A percentile compares a stretch with the other conserved stretches of the same genome.
phyloP scores from a whole-genome alignment of 2,329 filamentous ascomycete species.

The Aspergillus fumigatiaffinis region DNA sequence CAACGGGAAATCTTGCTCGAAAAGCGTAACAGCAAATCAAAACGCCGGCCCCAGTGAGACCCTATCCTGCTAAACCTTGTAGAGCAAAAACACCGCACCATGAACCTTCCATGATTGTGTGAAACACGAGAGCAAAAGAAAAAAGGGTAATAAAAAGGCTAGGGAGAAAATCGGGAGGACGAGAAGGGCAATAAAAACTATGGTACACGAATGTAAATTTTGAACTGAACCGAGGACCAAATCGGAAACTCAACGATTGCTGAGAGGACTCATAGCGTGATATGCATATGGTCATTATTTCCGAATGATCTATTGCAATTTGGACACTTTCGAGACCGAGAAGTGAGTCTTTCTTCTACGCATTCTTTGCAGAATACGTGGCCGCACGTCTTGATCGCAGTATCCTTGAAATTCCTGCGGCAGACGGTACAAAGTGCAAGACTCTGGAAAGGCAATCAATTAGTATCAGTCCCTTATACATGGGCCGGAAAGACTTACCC shows the following conservation, averaged over 20 bases:
- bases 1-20: conserved; percentile 16
- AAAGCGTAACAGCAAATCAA: conserved; percentile 16
- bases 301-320: conserved; percentile 92
- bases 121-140: conserved; percentile 9
- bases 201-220: conserved; percentile 26
- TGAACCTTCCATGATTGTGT: conserved; percentile 25
- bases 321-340: conserved; percentile 90
- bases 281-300: conserved; percentile 77
- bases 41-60: conserved; percentile 30
- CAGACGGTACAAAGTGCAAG: conserved; percentile 89
- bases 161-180: conserved; percentile 10
- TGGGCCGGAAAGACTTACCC: conserved; percentile 57
- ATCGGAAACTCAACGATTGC: conserved; percentile 1
- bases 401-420: conserved; percentile 90
- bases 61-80: conserved; percentile 30
- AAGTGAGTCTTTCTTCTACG: conserved; percentile 81
- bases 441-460: conserved; percentile 45
- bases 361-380: conserved; percentile 92
- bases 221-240: conserved; percentile 7
- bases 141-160: conserved; percentile 14
- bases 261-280: conserved; percentile 39
- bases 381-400: conserved; percentile 86
- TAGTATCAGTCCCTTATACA: conserved; percentile 7
- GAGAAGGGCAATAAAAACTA: conserved; percentile 24
- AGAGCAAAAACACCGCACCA: conserved; percentile 33